Base-by-base conservation (phyloP, 2,329 filamentous ascomycete genomes). In the Bimuria novae-zelandiae region DNA sequence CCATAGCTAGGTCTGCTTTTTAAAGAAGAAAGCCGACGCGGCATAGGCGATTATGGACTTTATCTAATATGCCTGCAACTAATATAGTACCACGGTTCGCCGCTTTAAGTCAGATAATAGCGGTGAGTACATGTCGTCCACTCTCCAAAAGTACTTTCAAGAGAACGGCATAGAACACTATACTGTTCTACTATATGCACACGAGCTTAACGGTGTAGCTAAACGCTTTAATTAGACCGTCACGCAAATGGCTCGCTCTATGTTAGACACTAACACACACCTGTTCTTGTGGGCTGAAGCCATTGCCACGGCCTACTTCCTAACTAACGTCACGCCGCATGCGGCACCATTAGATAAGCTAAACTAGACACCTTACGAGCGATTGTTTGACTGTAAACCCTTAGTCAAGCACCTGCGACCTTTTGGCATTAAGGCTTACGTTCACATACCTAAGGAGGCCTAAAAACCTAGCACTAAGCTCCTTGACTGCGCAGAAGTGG, bases 171-270 rank as follows among this genome's bases (percentile, higher is more conserved):
- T 55, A 44, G 17, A 27, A 2, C 19, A 55, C 35, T 35, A 52
- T 17, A 36, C 35, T 14, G 25, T 41, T 3, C 49, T 23, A 27
- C 49, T 32, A 17, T 55, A 55, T 27, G n/a, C 44, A n/a, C 32
- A 55, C 44, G 32, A 55, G n/a, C 36, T 51, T 25, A 55, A 55
- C 29, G 21, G 52, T 14, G 10, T 52, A 19, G 22, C 27, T 14
- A 42, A 56, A 32, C 32, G 47, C 6, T 56, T 17, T n/a, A 51
- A 53, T 25, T 21, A 29, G 4, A 45, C 49, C 2, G 27, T 55
- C 14, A 55, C 30, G 4, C 22, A 51, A 29, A 29, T 49, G 5
- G 42, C 49, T 7, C 27, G 39, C 14, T 32, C 36, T 6, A 55
- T 51, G 23, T 48, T 55, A 6, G 10, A 27, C 10, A 27, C 22